phyloP scores from a whole-genome alignment of 2,329 filamentous ascomycete species.

The Fusarium decemcellulare region DNA sequence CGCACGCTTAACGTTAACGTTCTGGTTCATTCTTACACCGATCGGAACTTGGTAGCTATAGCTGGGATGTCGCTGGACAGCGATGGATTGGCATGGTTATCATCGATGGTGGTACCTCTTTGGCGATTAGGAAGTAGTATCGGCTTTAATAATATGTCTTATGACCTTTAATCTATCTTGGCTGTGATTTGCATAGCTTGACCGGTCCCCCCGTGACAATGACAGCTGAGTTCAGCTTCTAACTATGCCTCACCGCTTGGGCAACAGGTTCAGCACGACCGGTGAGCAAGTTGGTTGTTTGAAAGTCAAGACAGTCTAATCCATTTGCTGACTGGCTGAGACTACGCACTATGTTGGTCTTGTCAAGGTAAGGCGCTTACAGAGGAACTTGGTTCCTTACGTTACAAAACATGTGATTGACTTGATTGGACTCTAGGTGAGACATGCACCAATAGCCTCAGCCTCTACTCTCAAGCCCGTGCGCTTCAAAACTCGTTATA shows the following conservation, averaged over 20 bases:
- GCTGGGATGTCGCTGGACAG: slow-evolving; percentile 22
- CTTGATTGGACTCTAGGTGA: background rate
- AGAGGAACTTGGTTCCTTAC: background rate
- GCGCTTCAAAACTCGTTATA: too few relatives aligned
- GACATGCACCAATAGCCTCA: background rate
- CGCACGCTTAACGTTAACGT: slow-evolving; percentile 40
- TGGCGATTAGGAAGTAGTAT: slow-evolving; percentile 43
- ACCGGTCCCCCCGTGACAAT: too few relatives aligned
- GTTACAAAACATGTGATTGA: background rate
- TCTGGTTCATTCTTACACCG: slow-evolving; percentile 43
- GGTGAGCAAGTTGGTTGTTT: too few relatives aligned
- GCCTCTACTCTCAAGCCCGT: background rate
- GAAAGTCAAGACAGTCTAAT: background rate
- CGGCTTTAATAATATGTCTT: slow-evolving; percentile 43
- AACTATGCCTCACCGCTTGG: too few relatives aligned
- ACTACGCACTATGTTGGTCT: background rate
- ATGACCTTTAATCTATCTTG: slow-evolving; percentile 12
- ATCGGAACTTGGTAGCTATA: slow-evolving; percentile 19
- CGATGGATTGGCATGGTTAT: slow-evolving; percentile 28
- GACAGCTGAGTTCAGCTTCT: too few relatives aligned
- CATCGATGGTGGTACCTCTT: slow-evolving; percentile 39
- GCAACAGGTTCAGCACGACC: too few relatives aligned
- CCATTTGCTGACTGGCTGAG: background rate
- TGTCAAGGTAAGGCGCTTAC: background rate
- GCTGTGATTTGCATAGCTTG: too few relatives aligned